Evolutionary conservation across 148 eudicot species (phyloP), one percentile per base, ranked within the genome.

Genomic region (Nepenthes mirabilis): DNA sequence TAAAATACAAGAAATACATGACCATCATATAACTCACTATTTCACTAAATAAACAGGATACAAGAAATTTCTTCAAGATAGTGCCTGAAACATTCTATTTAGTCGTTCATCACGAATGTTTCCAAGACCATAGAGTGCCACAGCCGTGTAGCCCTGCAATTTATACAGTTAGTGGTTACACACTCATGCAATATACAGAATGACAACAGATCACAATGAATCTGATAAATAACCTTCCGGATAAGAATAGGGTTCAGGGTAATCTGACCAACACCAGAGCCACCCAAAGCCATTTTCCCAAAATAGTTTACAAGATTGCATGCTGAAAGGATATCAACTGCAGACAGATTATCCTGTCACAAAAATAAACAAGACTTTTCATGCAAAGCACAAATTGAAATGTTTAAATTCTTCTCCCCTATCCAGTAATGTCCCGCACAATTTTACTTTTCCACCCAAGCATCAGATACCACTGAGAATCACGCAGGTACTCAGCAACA

Each of bases 51-150:
- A 11, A 53, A 34, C 56, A 1, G 45, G 45, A 40, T 40, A 40
- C 45, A 40, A 40, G 45, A 14, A 8, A 57, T 9, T 10, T 43
- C 9, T 11, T 14, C 2, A 60, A 60, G 61, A 33, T 34, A 45
- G 8, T 66, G 88, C 99, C 96, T 93, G 99, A 81, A 93, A 93
- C 97, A 93, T 93, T 77, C 99, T 83, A 77, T 93, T 93, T 56
- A 93, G 75, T 48, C 99, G 84, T 82, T 93, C 99, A 70, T 93
- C 99, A 75, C 99, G 85, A 66, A 93, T 93, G 66, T 93, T 93
- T 65, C 99, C 99, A 63, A 93, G 91, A 60, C 99, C 99, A 75
- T 93, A 93, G 33, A 93, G 77, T 69, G 99, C 99, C 43, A 89
- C 83, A 62, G 95, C 86, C 6, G 99, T 93, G 58, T 75, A 73